Evolutionary conservation across 805 yeast genomes (phyloP), one percentile per base, ranked within the genome.

Genomic region (Candida awuae): DNA sequence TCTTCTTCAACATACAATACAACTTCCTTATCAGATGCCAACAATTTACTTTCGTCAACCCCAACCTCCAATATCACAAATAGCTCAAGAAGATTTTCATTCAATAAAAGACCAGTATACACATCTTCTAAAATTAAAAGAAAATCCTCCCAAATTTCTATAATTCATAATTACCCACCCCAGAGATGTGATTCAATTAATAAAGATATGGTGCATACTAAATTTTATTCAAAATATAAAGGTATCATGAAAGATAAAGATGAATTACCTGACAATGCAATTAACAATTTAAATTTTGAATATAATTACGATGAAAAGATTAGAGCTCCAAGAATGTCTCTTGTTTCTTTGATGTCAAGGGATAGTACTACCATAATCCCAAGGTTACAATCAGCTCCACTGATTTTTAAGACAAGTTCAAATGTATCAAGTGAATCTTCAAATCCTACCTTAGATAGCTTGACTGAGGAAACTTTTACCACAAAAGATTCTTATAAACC

Each of bases 241-340:
- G 63, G 63, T 10, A 49, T 58, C 4, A 30, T 57, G 31, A 55
- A 52, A 33, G 52, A 53, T 44, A 55, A 56, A 38, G 59, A 55
- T 28, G 55, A 55, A 35, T 50, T 50, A 9, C 54, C 58, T 1
- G 58, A 51, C 17, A 53, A 52, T 13, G 40, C 45, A n/a, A 34
- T 50, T 21, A 50, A 54, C 34, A 54, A 56, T 39, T 48, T 54
- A 32, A 43, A 45, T 10, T 57, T 49, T 42, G 59, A 57, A 32
- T 55, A 66, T 43, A 66, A 72, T 51, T 72, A 71, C 46, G 73
- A 72, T 46, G 75, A 72, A 43, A 72, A 71, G 48, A 73, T 73
- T 35, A 53, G 78, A 41, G 75, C 76, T 26, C 78, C 78, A 9
- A 52, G 76, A 35, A 68, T 71, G 73, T 61, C 67, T n/a, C 38